A percentile compares a stretch with the other conserved stretches of the same genome.
phyloP scores from a whole-genome alignment of 805 yeast species.

The Suhomyces pyralidae region DNA sequence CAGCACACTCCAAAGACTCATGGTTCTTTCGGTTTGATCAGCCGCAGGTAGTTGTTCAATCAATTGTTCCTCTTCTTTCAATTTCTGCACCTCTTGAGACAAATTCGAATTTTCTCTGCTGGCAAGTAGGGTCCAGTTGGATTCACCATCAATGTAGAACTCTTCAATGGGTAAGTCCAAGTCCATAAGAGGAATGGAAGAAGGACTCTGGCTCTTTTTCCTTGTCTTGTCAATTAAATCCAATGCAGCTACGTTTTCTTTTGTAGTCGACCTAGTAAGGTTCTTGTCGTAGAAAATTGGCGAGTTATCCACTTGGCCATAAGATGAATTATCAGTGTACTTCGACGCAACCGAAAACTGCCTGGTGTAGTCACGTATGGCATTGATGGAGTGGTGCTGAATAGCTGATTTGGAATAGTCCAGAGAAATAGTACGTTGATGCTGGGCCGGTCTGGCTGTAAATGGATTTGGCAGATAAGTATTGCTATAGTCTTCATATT shows the following conservation, averaged over 20 bases:
- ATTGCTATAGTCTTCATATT: not conserved
- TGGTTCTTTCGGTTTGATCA: slow-evolving; percentile 1
- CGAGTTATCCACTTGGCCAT: not conserved
- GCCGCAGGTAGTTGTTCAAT: not conserved
- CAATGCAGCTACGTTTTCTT: slow-evolving; percentile 5
- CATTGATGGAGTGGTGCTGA: not conserved
- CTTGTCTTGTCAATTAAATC: slow-evolving; percentile 3
- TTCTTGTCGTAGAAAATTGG: not conserved
- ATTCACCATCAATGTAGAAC: slow-evolving; percentile 17
- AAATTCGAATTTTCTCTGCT: slow-evolving; percentile 25
- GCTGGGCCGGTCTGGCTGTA: not conserved
- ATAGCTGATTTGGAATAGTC: not conserved
- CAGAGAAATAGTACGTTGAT: not conserved
- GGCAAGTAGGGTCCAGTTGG: slow-evolving; percentile 22
- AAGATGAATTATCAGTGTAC: not conserved
- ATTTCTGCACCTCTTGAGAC: slow-evolving; percentile 19
- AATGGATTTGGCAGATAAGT: not conserved
- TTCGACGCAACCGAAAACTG: not conserved
- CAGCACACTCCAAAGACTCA: not conserved
- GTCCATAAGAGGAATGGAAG: slow-evolving; percentile 5
- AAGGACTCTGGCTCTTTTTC: not conserved
- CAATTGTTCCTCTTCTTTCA: slow-evolving; percentile 12
- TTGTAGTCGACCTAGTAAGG: not conserved
- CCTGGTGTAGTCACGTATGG: not conserved
- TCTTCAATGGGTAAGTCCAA: slow-evolving; percentile 10